These are phyloP conservation scores for Xylaria acuta DNA, from an alignment of 495 filamentous ascomycete species.

Conservation along the genomic window DNA sequence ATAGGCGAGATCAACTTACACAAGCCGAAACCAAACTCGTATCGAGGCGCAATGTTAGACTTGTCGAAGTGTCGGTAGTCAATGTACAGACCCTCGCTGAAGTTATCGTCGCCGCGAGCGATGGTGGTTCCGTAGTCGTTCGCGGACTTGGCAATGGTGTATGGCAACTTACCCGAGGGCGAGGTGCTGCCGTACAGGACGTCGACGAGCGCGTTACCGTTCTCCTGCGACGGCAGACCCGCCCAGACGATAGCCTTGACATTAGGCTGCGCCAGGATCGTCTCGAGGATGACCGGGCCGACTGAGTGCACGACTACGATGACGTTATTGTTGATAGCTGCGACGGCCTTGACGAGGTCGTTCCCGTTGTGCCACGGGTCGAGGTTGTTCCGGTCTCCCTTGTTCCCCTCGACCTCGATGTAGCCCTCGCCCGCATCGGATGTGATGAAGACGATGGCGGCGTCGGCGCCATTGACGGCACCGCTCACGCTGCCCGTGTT, in stretches of 20 bases:
- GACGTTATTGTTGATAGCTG: slow-evolving; percentile 64
- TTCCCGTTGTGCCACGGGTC: slow-evolving; percentile 80
- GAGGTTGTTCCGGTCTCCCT: slow-evolving; percentile 68
- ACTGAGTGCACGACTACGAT: slow-evolving; percentile 95
- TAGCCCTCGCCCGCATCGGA: slow-evolving; percentile 71
- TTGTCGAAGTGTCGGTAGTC: slow-evolving; percentile 91
- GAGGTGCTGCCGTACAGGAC: slow-evolving; percentile 83
- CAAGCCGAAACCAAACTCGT: slow-evolving; percentile 66
- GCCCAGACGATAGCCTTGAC: slow-evolving; percentile 87
- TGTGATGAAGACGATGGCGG: slow-evolving; percentile 70
- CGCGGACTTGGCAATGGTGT: slow-evolving; percentile 82
- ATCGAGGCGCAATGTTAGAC: slow-evolving; percentile 60
- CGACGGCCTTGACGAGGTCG: slow-evolving; percentile 71
- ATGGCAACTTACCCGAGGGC: slow-evolving; percentile 86
- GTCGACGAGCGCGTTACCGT: slow-evolving; percentile 83
- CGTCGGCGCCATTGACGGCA: slow-evolving; percentile 61
- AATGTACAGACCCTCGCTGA: slow-evolving; percentile 76
- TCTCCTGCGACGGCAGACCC: slow-evolving; percentile 90
- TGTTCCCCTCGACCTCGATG: slow-evolving; percentile 65
- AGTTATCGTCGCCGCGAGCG: slow-evolving; percentile 66
- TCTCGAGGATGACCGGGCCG: slow-evolving; percentile 84
- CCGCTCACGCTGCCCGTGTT: slow-evolving; percentile 51
- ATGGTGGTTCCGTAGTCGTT: slow-evolving; percentile 77
- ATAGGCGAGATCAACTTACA: slow-evolving; percentile 53
- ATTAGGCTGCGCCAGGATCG: slow-evolving; percentile 75